A percentile compares a stretch with the other conserved stretches of the same genome.
Conservation (phyloP, 2,329 filamentous ascomycete genomes). For the Penicillium sp. region DNA sequence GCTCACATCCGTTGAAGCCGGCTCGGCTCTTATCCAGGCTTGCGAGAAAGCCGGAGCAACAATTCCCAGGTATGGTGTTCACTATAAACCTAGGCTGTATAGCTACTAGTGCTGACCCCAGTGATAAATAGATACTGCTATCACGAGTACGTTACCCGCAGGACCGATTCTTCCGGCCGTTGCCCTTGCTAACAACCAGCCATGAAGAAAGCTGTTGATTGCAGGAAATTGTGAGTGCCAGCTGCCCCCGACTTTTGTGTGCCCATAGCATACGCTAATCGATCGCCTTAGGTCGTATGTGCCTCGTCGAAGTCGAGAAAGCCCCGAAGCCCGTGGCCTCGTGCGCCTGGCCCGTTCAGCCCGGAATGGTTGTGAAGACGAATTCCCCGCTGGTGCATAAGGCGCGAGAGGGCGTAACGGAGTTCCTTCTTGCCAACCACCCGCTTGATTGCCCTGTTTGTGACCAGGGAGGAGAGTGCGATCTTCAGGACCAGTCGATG, state of each 20-base stretch:
- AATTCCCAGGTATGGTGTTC: slow-evolving; percentile 65
- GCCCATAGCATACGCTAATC: neutral
- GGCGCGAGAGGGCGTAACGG: slow-evolving; percentile 97
- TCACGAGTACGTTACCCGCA: slow-evolving; percentile 67
- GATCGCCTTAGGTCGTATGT: slow-evolving; percentile 66
- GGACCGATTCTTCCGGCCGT: slow-evolving; percentile 5
- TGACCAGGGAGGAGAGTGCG: slow-evolving; percentile 98
- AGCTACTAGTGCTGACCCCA: slow-evolving; percentile 31
- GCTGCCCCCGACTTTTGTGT: neutral
- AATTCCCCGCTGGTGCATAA: slow-evolving; percentile 95
- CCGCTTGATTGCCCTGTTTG: slow-evolving; percentile 95
- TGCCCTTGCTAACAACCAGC: slow-evolving; percentile 23
- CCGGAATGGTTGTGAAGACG: slow-evolving; percentile 98
- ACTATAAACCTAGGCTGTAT: neutral
- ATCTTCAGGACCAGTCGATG: slow-evolving; percentile 99
- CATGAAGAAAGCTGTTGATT: slow-evolving; percentile 84
- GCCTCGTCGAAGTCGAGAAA: slow-evolving; percentile 93
- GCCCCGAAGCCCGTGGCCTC: slow-evolving; percentile 96
- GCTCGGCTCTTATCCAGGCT: slow-evolving; percentile 94
- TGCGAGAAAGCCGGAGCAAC: slow-evolving; percentile 95
- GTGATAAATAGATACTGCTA: slow-evolving; percentile 75
- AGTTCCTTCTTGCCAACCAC: slow-evolving; percentile 94
- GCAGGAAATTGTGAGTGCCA: slow-evolving; percentile 74
- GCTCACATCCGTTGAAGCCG: slow-evolving; percentile 56
- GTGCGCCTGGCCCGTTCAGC: slow-evolving; percentile 97